A percentile compares a stretch with the other conserved stretches of the same genome.
Evolutionary conservation across 2,329 filamentous ascomycete species (phyloP).

Genomic region (Neopestalotiopsis sp.): DNA sequence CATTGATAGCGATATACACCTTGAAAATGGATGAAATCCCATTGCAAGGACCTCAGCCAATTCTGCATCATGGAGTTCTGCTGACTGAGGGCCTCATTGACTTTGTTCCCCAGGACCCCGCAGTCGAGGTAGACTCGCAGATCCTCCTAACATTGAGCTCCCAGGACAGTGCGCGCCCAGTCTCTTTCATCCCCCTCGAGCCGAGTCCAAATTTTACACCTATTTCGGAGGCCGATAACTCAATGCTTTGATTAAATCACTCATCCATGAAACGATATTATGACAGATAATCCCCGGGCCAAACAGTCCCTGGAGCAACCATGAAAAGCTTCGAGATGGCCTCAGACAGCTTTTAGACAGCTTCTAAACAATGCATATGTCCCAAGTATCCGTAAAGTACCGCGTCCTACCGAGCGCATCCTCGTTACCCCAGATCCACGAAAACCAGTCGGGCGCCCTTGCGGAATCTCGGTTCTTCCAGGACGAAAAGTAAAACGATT

Average conservation of each 20-base stretch:
- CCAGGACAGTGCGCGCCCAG: slow-evolving; percentile 27
- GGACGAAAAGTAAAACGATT: slow-evolving; percentile 14
- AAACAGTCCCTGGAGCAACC: slow-evolving; percentile 15
- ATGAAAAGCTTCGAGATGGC: slow-evolving; percentile 8
- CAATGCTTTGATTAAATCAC: slow-evolving; percentile 16
- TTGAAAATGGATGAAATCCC: neutral
- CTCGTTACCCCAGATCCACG: slow-evolving; percentile 20
- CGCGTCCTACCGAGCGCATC: slow-evolving; percentile 16
- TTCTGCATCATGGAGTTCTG: slow-evolving; percentile 6
- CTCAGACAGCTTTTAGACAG: slow-evolving; percentile 6
- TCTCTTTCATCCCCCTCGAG: slow-evolving; percentile 12
- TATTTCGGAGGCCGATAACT: slow-evolving; percentile 15
- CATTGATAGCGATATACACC: neutral
- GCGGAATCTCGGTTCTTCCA: slow-evolving; percentile 18
- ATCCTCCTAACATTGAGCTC: slow-evolving; percentile 21
- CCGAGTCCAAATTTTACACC: slow-evolving; percentile 17
- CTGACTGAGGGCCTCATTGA: neutral
- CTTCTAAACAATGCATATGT: slow-evolving; percentile 12
- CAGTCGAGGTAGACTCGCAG: slow-evolving; percentile 9
- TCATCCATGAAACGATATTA: slow-evolving; percentile 18
- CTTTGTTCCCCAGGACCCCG: slow-evolving; percentile 2
- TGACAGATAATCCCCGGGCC: neutral
- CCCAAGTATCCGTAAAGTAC: slow-evolving; percentile 10
- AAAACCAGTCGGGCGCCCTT: slow-evolving; percentile 18
- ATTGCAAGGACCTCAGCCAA: slow-evolving; percentile 1